These are phyloP conservation scores for Corchorus olitorius DNA, from an alignment of 345 rosid species.

Conservation along the genomic window DNA sequence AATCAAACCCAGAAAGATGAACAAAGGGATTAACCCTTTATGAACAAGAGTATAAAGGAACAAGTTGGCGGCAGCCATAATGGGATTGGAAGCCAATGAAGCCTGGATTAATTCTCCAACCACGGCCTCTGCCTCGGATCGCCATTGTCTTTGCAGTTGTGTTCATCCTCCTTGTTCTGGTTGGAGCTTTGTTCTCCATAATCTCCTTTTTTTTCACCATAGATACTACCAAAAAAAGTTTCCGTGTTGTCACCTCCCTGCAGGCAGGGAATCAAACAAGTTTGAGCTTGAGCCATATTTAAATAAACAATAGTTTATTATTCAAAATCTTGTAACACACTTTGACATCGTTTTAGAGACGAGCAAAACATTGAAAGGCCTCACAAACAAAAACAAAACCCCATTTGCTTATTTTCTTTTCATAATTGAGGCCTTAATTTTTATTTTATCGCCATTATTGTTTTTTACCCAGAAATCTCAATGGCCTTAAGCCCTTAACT, in stretches of 20 bases:
- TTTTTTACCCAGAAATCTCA: conserved; percentile 41
- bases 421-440: neutral
- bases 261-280: neutral
- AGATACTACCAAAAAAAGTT: neutral
- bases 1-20: too few relatives aligned
- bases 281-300: neutral
- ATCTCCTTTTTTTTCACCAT: conserved; percentile 38
- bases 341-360: neutral
- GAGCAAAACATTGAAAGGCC: neutral
- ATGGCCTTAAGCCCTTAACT: conserved; percentile 39
- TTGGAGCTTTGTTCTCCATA: conserved; percentile 40
- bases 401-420: neutral
- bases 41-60: conserved; percentile 22
- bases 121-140: neutral
- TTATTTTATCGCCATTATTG: neutral
- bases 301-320: neutral
- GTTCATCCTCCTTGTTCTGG: conserved; percentile 30
- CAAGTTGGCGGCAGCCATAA: conserved; percentile 18
- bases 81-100: conserved; percentile 16
- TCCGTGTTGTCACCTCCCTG: too few relatives aligned
- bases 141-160: conserved; percentile 20
- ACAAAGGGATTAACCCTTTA: too few relatives aligned
- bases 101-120: neutral
- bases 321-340: neutral
- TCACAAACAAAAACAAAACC: neutral